phyloP scores from a whole-genome alignment of 495 filamentous ascomycete genomes.

The Melanomma pulvis-pyrius region DNA sequence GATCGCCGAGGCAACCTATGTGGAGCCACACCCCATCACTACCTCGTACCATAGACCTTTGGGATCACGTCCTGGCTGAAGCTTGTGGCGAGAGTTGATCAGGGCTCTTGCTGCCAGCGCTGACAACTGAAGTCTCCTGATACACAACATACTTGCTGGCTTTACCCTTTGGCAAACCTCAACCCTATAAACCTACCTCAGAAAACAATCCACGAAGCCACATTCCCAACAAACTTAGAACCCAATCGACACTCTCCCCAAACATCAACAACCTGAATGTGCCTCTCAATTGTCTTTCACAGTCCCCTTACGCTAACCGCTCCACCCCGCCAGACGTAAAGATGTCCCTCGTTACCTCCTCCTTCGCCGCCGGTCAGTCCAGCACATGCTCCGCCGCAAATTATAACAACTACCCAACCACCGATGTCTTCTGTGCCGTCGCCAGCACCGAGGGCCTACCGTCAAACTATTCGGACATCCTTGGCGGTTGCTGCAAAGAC shows the following conservation, averaged over 20 bases:
- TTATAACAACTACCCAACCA: conserved; percentile 12
- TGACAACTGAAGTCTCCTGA: not conserved
- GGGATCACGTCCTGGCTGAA: conserved; percentile 6
- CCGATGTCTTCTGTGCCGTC: conserved; percentile 21
- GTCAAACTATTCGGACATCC: conserved; percentile 19
- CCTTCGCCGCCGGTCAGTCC: conserved; percentile 7
- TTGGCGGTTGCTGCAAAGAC: conserved; percentile 26
- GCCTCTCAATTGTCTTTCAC: not conserved
- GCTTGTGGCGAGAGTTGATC: not conserved
- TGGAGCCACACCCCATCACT: conserved; percentile 9
- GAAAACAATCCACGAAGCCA: not conserved
- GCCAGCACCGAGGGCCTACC: conserved; percentile 13
- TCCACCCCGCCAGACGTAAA: not conserved
- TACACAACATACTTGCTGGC: not conserved
- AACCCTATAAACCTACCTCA: not conserved
- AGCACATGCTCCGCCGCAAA: not conserved
- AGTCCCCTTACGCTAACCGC: not conserved
- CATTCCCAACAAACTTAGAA: no score
- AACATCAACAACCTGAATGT: not conserved
- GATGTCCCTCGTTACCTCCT: conserved; percentile 9
- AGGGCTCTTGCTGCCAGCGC: not conserved
- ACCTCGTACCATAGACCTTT: not conserved
- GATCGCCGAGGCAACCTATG: not conserved
- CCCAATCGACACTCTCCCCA: not conserved
- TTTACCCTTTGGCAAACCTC: not conserved